These are phyloP conservation scores for Trametes polyzona DNA, from an alignment of 1,284 basidiomycete species.

Conservation along the genomic window DNA sequence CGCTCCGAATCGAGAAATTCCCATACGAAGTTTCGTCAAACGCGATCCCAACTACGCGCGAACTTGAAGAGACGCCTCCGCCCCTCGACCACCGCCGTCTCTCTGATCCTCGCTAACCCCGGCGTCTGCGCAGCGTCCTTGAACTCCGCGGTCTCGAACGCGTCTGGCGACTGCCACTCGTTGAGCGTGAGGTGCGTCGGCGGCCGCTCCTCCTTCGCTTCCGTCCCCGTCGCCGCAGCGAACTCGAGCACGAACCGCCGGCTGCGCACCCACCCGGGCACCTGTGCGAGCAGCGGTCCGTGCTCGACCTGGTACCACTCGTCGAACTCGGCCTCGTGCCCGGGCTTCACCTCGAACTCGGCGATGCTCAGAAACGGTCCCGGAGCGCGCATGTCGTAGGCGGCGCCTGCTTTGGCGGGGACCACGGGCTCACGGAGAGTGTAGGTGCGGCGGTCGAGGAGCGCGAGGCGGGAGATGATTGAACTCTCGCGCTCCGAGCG, in stretches of 20 bases:
- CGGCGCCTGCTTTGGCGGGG: conserved; percentile 34
- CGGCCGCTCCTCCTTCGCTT: conserved; percentile 23
- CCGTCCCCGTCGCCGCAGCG: conserved; percentile 20
- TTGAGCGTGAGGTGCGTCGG: conserved; percentile 40
- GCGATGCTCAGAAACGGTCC: conserved; percentile 39
- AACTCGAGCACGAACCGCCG: conserved; percentile 39
- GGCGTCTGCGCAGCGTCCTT: conserved; percentile 35
- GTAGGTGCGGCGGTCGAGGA: conserved; percentile 57
- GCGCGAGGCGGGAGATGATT: conserved; percentile 48
- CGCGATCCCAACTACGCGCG: conserved; percentile 10
- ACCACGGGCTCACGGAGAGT: conserved; percentile 38
- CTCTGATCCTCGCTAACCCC: conserved; percentile 34
- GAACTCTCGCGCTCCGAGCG: conserved; percentile 56
- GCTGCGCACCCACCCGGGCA: conserved; percentile 41
- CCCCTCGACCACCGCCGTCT: not conserved
- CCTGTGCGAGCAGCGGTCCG: conserved; percentile 36
- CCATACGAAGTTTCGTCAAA: too few relatives aligned
- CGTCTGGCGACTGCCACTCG: conserved; percentile 35
- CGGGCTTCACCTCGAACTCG: conserved; percentile 36
- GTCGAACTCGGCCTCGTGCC: conserved; percentile 45
- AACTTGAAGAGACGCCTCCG: conserved; percentile 15
- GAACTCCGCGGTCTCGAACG: conserved; percentile 31
- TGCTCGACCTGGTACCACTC: conserved; percentile 44
- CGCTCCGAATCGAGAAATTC: too few relatives aligned
- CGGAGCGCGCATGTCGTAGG: conserved; percentile 34